Evolutionary conservation across 2,329 filamentous ascomycete species (phyloP), one percentile per base, ranked within the genome.

Genomic region (Diaporthe helianthi): DNA sequence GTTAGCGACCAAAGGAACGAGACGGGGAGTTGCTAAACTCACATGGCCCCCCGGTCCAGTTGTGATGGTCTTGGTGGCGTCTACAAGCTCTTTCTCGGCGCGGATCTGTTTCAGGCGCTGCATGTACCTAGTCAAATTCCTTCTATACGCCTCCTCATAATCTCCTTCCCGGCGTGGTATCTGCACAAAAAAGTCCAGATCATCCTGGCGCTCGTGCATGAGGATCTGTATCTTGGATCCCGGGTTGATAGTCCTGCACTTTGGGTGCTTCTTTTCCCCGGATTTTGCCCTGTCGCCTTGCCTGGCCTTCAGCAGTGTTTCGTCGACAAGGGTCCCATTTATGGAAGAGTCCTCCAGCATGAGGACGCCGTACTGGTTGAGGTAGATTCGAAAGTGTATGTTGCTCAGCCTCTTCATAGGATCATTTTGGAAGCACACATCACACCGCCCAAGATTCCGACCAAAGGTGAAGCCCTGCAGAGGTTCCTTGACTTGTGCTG

Each of bases 301-400:
- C 58, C 81, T 80, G 26, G 77, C 75, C 60, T 80, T 83, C 74
- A 99, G 84, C 44, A 93, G 82, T 22, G 84, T 83, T 29, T 88
- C 85, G 79, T 98, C 94, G 68, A 98, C 93, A 70, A 93, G 84
- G 4, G 96, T 98, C 33, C 96, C 96, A 76, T 98, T 99, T n/a
- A 94, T 98, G 0, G 96, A 98, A 77, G 90, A 87, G 77, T 99
- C 96, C 78, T 97, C 91, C 15, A 98, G 83, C 93, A 99, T 97
- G 73, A 98, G 86, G 68, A 92, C 90, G 33, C 92, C 93, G 72
- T 93, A 89, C n/a, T 89, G 84, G 75, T 97, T 99, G 74, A 97
- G 85, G 76, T 92, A 97, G 71, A 99, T 97, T 65, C 93, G 91
- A 78, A 98, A 99, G 78, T 99, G 96, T n/a, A 92, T 86, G 77